A percentile compares a stretch with the other conserved stretches of the same genome.
Evolutionary conservation across 352 stramenopile genomes (phyloP).

Genomic region (Plasmopara muralis): DNA sequence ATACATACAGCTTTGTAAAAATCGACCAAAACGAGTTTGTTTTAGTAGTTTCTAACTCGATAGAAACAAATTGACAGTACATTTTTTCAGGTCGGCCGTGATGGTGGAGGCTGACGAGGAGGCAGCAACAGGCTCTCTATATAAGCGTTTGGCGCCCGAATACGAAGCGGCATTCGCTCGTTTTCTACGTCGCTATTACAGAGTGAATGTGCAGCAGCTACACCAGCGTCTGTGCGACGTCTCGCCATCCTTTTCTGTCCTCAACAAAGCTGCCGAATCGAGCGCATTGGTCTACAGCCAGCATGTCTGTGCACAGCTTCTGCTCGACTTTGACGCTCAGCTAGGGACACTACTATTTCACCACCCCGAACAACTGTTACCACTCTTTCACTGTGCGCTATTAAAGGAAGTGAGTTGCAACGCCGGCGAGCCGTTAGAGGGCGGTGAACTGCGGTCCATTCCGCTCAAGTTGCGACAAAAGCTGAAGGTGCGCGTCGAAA

Average conservation of each 20-base stretch:
- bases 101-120: constrained; percentile 8
- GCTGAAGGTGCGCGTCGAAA: constrained; percentile 86
- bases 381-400: constrained; percentile 82
- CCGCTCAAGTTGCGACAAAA: constrained; percentile 34
- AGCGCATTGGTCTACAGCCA: constrained; percentile 40
- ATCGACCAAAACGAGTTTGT: too few relatives aligned
- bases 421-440: constrained; percentile 7
- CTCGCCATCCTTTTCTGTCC: background rate
- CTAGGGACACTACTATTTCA: constrained; percentile 83
- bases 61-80: background rate
- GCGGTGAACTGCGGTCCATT: constrained; percentile 21
- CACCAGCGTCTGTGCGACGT: constrained; percentile 9
- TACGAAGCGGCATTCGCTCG: constrained; percentile 26
- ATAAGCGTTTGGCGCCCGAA: constrained; percentile 25
- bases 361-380: constrained; percentile 84
- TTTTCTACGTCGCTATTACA: constrained; percentile 28
- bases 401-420: constrained; percentile 35
- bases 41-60: background rate
- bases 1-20: too few relatives aligned
- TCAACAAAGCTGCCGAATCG: background rate
- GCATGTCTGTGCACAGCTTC: constrained; percentile 60
- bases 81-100: constrained; percentile 5
- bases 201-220: constrained; percentile 11
- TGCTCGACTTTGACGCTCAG: constrained; percentile 74
- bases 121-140: constrained; percentile 24